Evolutionary conservation across 2,329 filamentous ascomycete species (phyloP).

Genomic region (Hymenoscyphus infarciens): DNA sequence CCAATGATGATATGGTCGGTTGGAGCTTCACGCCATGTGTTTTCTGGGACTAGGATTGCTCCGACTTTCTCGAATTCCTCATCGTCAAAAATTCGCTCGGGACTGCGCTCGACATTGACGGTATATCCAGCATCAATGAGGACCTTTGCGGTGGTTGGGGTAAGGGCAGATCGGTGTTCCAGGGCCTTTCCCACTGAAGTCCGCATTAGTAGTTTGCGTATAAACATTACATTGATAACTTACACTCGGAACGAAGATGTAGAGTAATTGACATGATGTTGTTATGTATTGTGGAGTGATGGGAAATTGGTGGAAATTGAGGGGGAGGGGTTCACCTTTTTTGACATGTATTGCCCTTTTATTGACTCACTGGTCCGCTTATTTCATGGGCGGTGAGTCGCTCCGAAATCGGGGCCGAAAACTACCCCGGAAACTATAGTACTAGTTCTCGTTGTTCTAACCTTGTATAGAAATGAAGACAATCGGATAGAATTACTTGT

Average conservation of each 20-base stretch:
- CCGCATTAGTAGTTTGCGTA: conserved; percentile 29
- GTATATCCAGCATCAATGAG: conserved; percentile 67
- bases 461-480: no score
- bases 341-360: neutral
- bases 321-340: neutral
- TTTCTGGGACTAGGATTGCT: conserved; percentile 61
- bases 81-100: conserved; percentile 63
- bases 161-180: conserved; percentile 41
- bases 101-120: conserved; percentile 64
- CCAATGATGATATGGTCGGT: conserved; percentile 69
- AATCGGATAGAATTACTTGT: no score
- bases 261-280: conserved; percentile 36
- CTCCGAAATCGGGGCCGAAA: neutral
- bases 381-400: neutral
- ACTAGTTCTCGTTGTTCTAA: no score
- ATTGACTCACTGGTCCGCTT: neutral
- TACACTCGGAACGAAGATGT: conserved; percentile 41
- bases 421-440: neutral
- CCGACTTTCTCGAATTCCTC: conserved; percentile 60
- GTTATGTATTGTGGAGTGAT: neutral
- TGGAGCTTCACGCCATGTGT: conserved; percentile 65
- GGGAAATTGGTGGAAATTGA: neutral
- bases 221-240: conserved; percentile 26
- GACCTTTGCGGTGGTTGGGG: conserved; percentile 47
- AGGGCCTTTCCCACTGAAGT: conserved; percentile 38